phyloP scores from a whole-genome alignment of 1,139 yeast species.

The Zhuliangozyma blackwelliae region DNA sequence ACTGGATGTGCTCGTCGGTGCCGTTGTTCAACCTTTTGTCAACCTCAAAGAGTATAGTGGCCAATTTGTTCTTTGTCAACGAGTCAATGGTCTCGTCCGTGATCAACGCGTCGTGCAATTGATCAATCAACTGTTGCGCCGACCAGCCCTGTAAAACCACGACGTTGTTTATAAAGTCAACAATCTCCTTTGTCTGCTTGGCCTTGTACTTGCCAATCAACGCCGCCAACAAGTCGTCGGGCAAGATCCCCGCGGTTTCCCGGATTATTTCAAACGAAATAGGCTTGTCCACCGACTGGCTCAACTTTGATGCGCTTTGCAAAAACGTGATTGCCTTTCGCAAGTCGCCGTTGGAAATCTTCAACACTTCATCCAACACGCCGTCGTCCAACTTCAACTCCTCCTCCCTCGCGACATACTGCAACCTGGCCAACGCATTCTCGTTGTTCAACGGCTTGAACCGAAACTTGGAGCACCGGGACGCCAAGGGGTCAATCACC shows the following conservation, averaged over 20 bases:
- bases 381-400: constrained; percentile 45
- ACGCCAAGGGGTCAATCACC: constrained; percentile 93
- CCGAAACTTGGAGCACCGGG: constrained; percentile 92
- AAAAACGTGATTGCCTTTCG: constrained; percentile 88
- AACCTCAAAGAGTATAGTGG: constrained; percentile 64
- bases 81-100: constrained; percentile 52
- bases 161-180: constrained; percentile 42
- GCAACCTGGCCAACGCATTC: constrained; percentile 65
- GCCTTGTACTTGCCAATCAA: constrained; percentile 39
- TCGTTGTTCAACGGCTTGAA: constrained; percentile 72
- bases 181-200: constrained; percentile 35
- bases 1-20: constrained; percentile 83
- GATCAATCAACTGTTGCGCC: constrained; percentile 73
- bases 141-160: constrained; percentile 80
- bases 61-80: constrained; percentile 57
- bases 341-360: constrained; percentile 79
- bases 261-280: constrained; percentile 47
- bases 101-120: constrained; percentile 72
- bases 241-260: constrained; percentile 86
- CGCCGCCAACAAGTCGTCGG: constrained; percentile 45
- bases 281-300: constrained; percentile 21
- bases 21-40: constrained; percentile 80
- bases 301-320: constrained; percentile 78
- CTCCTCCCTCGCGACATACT: constrained; percentile 54
- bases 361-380: constrained; percentile 59